Evolutionary conservation across 768 basidiomycete genomes (phyloP).

Genomic region (Lactifluus volemus): DNA sequence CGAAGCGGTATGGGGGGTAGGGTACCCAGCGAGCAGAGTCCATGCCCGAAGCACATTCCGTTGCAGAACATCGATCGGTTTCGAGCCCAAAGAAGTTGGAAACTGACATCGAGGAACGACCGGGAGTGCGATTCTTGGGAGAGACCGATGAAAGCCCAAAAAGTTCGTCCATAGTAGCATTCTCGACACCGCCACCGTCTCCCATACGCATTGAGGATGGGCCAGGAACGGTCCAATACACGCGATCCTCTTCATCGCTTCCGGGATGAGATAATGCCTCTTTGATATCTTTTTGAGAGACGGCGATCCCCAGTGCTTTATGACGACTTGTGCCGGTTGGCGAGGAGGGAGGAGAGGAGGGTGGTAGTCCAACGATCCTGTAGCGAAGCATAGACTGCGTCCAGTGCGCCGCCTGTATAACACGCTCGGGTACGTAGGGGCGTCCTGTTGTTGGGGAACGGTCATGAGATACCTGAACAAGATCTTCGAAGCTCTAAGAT

Average conservation of each 20-base stretch:
- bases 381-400: conserved; percentile 57
- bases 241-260: conserved; percentile 23
- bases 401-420: conserved; percentile 78
- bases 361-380: conserved; percentile 37
- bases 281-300: conserved; percentile 44
- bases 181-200: conserved; percentile 47
- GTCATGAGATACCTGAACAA: conserved; percentile 66
- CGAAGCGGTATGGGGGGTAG: conserved; percentile 77
- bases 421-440: conserved; percentile 57
- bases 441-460: conserved; percentile 60
- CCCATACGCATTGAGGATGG: conserved; percentile 73
- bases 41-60: conserved; percentile 36
- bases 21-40: conserved; percentile 51
- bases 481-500: conserved; percentile 65
- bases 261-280: conserved; percentile 24
- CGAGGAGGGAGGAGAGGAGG: conserved; percentile 28
- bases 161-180: conserved; percentile 60
- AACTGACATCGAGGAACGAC: conserved; percentile 32
- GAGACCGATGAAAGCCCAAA: conserved; percentile 34
- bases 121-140: conserved; percentile 21
- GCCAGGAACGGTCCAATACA: conserved; percentile 55
- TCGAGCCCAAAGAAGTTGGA: conserved; percentile 58
- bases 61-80: conserved; percentile 34
- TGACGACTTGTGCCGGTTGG: conserved; percentile 29
- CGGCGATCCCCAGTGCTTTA: conserved; percentile 63